phyloP scores from a whole-genome alignment of 805 yeast species.

The Lachancea sp. region DNA sequence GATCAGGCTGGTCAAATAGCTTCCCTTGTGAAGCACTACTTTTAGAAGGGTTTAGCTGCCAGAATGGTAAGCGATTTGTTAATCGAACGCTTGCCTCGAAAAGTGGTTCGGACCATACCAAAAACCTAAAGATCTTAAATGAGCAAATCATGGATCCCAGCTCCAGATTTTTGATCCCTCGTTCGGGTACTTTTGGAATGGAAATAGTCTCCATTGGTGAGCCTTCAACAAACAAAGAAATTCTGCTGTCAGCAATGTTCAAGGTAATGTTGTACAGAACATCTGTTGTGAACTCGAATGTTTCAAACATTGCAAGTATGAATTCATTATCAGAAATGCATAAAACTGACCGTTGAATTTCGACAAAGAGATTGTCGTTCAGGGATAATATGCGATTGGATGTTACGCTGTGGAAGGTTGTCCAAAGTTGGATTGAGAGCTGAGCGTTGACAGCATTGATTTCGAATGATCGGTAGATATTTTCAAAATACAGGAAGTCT shows the following conservation, averaged over 20 bases:
- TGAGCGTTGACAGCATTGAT: neutral
- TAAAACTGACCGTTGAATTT: slow-evolving; percentile 25
- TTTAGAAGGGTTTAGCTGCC: neutral
- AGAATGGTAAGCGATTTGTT: slow-evolving; percentile 11
- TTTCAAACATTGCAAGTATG: slow-evolving; percentile 26
- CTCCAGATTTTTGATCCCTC: slow-evolving; percentile 17
- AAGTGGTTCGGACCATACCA: slow-evolving; percentile 10
- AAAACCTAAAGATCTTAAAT: slow-evolving; percentile 20
- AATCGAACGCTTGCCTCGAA: slow-evolving; percentile 12
- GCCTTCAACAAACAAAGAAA: slow-evolving; percentile 24
- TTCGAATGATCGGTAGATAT: slow-evolving; percentile 20
- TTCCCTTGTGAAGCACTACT: neutral
- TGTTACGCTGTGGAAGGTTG: slow-evolving; percentile 25
- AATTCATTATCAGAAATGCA: slow-evolving; percentile 29
- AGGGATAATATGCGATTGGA: slow-evolving; percentile 29
- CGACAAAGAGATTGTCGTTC: slow-evolving; percentile 22
- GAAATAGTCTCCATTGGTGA: slow-evolving; percentile 17
- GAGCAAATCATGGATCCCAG: slow-evolving; percentile 32
- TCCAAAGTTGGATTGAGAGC: slow-evolving; percentile 27
- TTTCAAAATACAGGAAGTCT: slow-evolving; percentile 28
- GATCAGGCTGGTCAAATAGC: slow-evolving; percentile 13
- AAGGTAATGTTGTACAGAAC: slow-evolving; percentile 19
- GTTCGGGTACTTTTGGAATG: slow-evolving; percentile 14
- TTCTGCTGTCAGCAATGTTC: slow-evolving; percentile 9
- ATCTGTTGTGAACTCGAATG: slow-evolving; percentile 22